phyloP scores from a whole-genome alignment of 495 filamentous ascomycete genomes.

The Pyrenopolyporus hunteri region DNA sequence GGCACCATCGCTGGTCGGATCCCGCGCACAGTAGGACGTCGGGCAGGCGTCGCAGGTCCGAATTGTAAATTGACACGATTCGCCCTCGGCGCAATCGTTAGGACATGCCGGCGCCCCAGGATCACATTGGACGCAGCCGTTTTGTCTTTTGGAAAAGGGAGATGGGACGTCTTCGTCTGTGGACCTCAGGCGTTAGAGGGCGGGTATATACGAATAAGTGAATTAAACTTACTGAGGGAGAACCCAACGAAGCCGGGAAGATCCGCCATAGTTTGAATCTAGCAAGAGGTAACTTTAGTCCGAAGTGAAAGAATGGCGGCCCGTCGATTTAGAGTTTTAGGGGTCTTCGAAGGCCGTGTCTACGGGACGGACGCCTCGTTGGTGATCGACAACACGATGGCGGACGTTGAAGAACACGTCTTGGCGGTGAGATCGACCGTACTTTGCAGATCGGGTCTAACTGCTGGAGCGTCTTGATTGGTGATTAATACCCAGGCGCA shows the following conservation, averaged over 20 bases:
- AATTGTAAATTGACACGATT: constrained; percentile 48
- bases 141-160: constrained; percentile 37
- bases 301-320: not conserved
- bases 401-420: constrained; percentile 22
- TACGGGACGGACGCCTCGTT: constrained; percentile 16
- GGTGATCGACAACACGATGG: constrained; percentile 34
- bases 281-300: not conserved
- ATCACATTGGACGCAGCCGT: constrained; percentile 41
- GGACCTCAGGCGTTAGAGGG: constrained; percentile 17
- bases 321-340: constrained; percentile 2
- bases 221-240: constrained; percentile 36
- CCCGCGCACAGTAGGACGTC: constrained; percentile 49
- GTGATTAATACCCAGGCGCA: constrained; percentile 25
- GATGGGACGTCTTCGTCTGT: constrained; percentile 38
- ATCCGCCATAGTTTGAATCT: constrained; percentile 37
- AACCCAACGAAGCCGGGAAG: constrained; percentile 44
- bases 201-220: not conserved
- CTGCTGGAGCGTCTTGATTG: constrained; percentile 26
- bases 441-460: constrained; percentile 28
- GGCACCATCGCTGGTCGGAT: constrained; percentile 37
- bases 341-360: too few species aligned
- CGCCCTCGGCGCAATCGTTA: constrained; percentile 54
- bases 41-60: constrained; percentile 45
- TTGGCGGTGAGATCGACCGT: constrained; percentile 36
- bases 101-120: constrained; percentile 51